Base-by-base conservation (phyloP, 1,284 basidiomycete genomes). In the Malassezia sympodialis region DNA sequence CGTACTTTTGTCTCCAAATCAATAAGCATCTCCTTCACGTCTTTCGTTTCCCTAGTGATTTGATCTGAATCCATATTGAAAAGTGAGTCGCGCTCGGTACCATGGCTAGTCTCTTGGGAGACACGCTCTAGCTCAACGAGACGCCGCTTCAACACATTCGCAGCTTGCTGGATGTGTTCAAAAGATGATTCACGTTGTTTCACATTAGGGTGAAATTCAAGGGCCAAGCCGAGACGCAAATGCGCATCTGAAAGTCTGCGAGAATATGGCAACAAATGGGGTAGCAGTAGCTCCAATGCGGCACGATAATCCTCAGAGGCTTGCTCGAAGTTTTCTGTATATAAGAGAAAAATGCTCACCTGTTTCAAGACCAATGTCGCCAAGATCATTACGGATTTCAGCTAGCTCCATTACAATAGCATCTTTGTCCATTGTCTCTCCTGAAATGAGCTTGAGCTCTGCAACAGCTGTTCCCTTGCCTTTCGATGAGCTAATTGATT, bases 361-460 rank as follows among this genome's bases (percentile, higher is more conserved):
- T n/a, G 60, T 61, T 48, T 73, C 71, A 28, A 73, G 54, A 12
- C 71, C 71, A 6, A 72, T 63, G 40, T 73, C 71, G 31, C 66
- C 71, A n/a, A 73, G 61, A 51, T 68, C 60, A 53, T 72, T 72
- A 39, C 67, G 56, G n/a, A 73, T 69, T 42, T 73, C 69, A 10
- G 68, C 69, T 10, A 73, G 58, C 34, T 70, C 67, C 8, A 57
- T 56, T 41, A 63, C 58, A 37, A 72, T 51, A 28, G 58, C 51
- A 4, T 44, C 44, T 26, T 60, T 53, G 49, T 51, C 32, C 64
- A 64, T 62, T 12, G 41, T 49, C 27, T 67, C 57, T 5, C 61
- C 67, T 2, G 70, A 59, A 10, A 71, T 48, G 8, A 66, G 68
- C 6, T 46, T 57, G 15, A 72, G 61, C 24, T 55, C 41, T 11